Base-by-base conservation (phyloP, 139 green algal genomes). In the Coelastrella sp. region DNA sequence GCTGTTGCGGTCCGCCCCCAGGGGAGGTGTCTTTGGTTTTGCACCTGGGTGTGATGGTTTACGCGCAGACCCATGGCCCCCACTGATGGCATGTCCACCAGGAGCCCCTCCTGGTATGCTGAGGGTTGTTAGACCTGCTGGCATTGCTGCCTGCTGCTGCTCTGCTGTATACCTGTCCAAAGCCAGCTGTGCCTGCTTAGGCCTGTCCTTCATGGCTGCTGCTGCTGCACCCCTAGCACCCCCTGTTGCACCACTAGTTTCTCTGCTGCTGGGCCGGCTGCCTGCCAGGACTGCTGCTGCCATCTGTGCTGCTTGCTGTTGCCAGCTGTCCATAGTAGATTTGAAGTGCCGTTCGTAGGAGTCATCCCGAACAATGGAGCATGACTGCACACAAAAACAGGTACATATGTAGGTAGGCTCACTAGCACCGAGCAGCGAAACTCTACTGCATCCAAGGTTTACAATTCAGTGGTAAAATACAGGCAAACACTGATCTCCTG, bases 331-430 rank as follows among this genome's bases (percentile, higher is more conserved):
- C 54, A 92, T 78, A 76, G 92, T 80, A 8, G 68, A 61, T 66
- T 90, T 86, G 74, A 94, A 92, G 94, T 95, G 92, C 19, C 90
- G 90, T 65, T 91, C 59, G 59, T 90, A 92, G 4, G 88, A 84
- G 32, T 94, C 92, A 75, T 96, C 94, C 7, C 85, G 54, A 1
- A 86, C 47, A 19, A 96, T 76, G 0, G 92, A 90, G 73, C 92
- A 94, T 5, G 64, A 54, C 86, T 90, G 86, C 10, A 61, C 13
- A 20, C 47, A 68, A 65, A 17, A 47, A 47, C 32, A 47, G 32
- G 32, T 47, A 47, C 32, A 47, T 47, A 1, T 47, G 32, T 47
- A 47, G 32, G 32, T 47, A 47, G 32, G 32, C 32, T 47, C 32
- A 47, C 32, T 47, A 47, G 32, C 32, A 47, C 32, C 32, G 32